A percentile compares a stretch with the other conserved stretches of the same genome.
phyloP scores from a whole-genome alignment of 495 filamentous ascomycete species.

The Penicillium fimorum region DNA sequence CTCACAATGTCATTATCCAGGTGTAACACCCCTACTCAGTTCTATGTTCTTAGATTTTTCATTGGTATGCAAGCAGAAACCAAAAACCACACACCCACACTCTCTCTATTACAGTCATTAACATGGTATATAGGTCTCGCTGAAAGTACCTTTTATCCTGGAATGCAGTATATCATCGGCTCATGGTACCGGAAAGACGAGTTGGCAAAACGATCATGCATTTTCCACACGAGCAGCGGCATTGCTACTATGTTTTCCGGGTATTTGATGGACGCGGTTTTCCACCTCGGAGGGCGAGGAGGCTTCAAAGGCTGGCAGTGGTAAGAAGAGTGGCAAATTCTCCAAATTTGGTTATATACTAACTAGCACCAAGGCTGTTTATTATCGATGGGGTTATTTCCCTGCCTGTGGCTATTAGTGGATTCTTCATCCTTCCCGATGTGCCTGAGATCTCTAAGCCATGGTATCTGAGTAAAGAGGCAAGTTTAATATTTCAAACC shows the following conservation, averaged over 20 bases:
- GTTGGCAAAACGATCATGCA: constrained; percentile 58
- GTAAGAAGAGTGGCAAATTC: constrained; percentile 15
- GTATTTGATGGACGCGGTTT: constrained; percentile 56
- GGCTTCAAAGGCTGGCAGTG: constrained; percentile 53
- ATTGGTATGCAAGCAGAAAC: constrained; percentile 41
- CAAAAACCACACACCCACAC: constrained; percentile 16
- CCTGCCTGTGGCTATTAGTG: constrained; percentile 48
- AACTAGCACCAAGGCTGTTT: constrained; percentile 31
- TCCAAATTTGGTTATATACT: background rate
- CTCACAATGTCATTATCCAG: constrained; percentile 49
- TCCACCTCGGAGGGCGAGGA: constrained; percentile 44
- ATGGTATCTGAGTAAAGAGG: constrained; percentile 46
- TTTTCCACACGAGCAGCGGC: constrained; percentile 57
- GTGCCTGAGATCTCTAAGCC: constrained; percentile 58
- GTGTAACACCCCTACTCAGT: constrained; percentile 46
- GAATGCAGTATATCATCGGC: constrained; percentile 48
- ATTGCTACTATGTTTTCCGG: constrained; percentile 59
- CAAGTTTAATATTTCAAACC: constrained; percentile 14
- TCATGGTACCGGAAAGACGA: constrained; percentile 56
- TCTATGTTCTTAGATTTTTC: constrained; percentile 59
- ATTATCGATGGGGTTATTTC: constrained; percentile 49
- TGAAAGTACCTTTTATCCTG: constrained; percentile 47
- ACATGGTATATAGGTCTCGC: constrained; percentile 33
- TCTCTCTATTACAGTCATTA: constrained; percentile 37
- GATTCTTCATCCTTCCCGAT: constrained; percentile 61